Percentiles rank a stretch among this genome's conserved stretches.
Conservation (phyloP, 257 asterid genomes). For the Solanum lycopersicoides region DNA sequence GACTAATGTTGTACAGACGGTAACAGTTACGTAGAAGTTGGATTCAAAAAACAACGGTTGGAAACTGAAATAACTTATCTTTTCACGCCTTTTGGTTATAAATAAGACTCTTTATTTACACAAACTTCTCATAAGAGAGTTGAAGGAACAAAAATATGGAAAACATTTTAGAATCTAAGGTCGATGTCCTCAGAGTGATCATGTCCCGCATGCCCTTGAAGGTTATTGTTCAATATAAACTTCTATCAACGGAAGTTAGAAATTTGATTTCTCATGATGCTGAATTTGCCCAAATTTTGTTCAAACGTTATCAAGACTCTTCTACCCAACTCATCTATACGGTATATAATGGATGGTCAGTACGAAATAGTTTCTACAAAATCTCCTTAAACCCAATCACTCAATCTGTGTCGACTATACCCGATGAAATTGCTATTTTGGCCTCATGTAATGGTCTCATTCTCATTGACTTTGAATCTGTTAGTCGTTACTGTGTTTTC, state of each 20-base stretch:
- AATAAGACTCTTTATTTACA: not conserved
- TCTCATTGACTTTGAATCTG: not conserved
- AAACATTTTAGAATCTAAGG: accelerated
- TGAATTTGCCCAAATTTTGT: not conserved
- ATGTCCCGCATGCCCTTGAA: not conserved
- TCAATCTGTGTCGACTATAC: not conserved
- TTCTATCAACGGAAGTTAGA: not conserved
- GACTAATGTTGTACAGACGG: not conserved
- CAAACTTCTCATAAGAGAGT: not conserved
- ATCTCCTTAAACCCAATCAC: not conserved
- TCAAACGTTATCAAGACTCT: not conserved
- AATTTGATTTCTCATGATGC: not conserved
- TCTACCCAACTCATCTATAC: not conserved
- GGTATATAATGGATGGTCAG: not conserved
- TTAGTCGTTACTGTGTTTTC: not conserved
- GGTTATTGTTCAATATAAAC: not conserved
- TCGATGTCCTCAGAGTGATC: not conserved
- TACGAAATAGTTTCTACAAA: not conserved
- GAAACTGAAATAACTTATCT: not conserved
- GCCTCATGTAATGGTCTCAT: not conserved
- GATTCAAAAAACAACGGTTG: not conserved
- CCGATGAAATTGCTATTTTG: not conserved
- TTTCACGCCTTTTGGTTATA: not conserved
- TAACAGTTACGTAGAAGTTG: not conserved
- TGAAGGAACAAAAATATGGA: not conserved